Conservation (phyloP, 75 land plant genomes). For the Chamaecyparis obtusa region DNA sequence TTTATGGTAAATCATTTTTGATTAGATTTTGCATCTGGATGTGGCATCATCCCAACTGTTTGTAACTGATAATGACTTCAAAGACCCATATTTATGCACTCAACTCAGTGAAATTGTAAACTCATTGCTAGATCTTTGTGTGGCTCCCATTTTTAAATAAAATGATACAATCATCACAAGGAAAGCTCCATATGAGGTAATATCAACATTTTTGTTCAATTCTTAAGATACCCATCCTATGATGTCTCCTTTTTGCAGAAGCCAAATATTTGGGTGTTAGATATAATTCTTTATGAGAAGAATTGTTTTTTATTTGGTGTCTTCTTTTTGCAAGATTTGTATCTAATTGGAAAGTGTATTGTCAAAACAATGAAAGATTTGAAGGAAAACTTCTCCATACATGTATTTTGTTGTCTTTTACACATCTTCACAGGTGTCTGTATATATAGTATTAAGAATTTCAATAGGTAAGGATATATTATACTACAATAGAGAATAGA, state of each 20-base stretch:
- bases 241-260: not conserved
- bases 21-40: conserved; percentile 72
- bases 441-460: no score
- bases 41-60: conserved; percentile 91
- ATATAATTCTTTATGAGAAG: not conserved
- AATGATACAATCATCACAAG: conserved; percentile 94
- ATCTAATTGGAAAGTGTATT: not conserved
- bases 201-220: not conserved
- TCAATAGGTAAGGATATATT: no score
- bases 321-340: not conserved
- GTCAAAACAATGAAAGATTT: not conserved
- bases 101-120: conserved; percentile 82
- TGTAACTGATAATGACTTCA: conserved; percentile 91
- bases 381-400: not conserved
- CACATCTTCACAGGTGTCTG: not conserved
- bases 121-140: conserved; percentile 54
- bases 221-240: not conserved
- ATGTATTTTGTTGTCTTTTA: not conserved
- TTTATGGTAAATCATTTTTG: not conserved
- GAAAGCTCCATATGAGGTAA: conserved; percentile 84
- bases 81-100: conserved; percentile 54
- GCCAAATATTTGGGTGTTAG: not conserved
- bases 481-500: no score
- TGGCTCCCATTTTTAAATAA: conserved; percentile 92
- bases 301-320: not conserved